phyloP scores from a whole-genome alignment of 139 green algal genomes.

The Tetraselmis chui region DNA sequence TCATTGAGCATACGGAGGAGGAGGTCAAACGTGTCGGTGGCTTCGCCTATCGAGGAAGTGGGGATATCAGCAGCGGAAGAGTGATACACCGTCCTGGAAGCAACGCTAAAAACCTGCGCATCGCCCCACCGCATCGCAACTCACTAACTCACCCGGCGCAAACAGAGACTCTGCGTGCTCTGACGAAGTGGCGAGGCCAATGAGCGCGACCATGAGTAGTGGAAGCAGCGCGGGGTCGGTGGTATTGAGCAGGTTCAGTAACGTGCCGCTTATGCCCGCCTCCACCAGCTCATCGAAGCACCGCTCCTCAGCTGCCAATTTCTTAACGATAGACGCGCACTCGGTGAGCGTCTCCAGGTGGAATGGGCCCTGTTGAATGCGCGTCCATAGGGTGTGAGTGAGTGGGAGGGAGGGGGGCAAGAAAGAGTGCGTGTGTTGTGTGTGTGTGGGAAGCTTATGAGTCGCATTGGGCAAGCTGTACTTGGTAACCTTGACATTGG shows the following conservation, averaged over 20 bases:
- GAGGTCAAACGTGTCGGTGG: slow-evolving; percentile 23
- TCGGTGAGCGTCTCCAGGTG: slow-evolving; percentile 40
- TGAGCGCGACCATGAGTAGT: slow-evolving; percentile 38
- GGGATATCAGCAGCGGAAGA: no score
- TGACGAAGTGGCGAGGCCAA: slow-evolving; percentile 31
- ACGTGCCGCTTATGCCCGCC: slow-evolving; percentile 6
- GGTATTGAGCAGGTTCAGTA: slow-evolving; percentile 29
- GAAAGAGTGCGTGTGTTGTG: no score
- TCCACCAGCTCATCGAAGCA: slow-evolving; percentile 3
- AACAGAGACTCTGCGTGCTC: slow-evolving; percentile 11
- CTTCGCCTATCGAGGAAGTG: no score
- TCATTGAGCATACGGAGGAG: slow-evolving; percentile 36
- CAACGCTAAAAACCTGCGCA: no score
- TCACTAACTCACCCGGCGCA: no score
- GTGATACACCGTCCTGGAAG: no score
- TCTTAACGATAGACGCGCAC: slow-evolving; percentile 36
- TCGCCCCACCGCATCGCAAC: no score
- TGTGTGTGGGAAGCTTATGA: no score
- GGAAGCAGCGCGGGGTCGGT: slow-evolving; percentile 38
- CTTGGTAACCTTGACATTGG: no score
- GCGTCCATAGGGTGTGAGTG: background rate
- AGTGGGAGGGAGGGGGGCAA: background rate
- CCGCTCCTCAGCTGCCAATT: slow-evolving; percentile 18
- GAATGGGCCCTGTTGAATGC: slow-evolving; percentile 18
- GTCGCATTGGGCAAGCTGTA: no score